Evolutionary conservation across 306 rosid species (phyloP).

Genomic region (Urtica urens): DNA sequence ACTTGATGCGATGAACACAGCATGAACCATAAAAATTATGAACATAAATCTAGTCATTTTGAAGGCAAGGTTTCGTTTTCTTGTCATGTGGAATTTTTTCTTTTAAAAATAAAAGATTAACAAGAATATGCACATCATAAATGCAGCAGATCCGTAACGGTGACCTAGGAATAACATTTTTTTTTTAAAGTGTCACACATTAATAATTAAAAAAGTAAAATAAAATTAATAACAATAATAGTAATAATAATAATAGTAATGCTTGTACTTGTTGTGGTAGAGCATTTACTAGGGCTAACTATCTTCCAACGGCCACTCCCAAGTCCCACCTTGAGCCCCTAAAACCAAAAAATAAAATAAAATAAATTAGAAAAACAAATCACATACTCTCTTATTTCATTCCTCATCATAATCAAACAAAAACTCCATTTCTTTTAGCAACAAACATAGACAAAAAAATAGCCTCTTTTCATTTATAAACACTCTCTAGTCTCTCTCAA

Average conservation of each 20-base stretch:
- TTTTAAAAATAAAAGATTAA: no score
- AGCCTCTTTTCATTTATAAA: not conserved
- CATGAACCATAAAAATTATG: no score
- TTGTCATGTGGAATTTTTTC: no score
- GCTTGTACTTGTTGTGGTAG: no score
- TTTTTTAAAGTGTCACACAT: not conserved
- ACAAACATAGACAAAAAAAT: not conserved
- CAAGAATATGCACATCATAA: not conserved
- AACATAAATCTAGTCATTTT: no score
- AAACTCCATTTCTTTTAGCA: no score
- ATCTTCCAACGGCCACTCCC: conserved; percentile 15
- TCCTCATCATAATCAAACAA: no score
- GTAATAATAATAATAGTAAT: no score
- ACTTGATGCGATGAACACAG: no score
- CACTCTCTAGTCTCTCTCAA: not conserved
- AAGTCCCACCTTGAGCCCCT: conserved; percentile 16
- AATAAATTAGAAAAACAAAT: no score
- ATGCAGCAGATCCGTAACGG: not conserved
- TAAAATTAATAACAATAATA: not conserved
- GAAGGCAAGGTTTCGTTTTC: no score
- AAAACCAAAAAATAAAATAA: no score
- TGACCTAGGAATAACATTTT: not conserved
- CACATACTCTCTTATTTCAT: not conserved
- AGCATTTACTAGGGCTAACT: conserved; percentile 31
- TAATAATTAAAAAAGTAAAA: conserved; percentile 2